Percentiles rank a stretch among this genome's conserved stretches.
These are phyloP conservation scores for Cutaneotrichosporon sp. DNA, from an alignment of 1,284 basidiomycete species.

Conservation along the genomic window DNA sequence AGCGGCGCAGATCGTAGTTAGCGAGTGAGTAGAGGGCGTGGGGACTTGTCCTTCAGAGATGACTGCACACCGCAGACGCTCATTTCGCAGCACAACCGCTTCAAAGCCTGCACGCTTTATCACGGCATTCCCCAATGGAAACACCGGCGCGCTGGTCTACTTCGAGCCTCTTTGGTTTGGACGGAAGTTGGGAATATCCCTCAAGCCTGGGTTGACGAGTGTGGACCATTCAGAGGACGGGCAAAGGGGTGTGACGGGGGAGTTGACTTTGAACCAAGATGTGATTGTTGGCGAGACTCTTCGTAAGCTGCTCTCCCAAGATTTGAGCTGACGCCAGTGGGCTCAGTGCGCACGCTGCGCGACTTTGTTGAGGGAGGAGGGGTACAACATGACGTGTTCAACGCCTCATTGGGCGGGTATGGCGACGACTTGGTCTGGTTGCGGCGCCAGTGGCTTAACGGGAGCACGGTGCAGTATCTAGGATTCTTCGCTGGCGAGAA, in stretches of 20 bases:
- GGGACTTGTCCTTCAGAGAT: too few species aligned
- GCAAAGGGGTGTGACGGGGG: constrained; percentile 48
- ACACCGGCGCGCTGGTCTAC: constrained; percentile 49
- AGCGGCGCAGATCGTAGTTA: constrained; percentile 48
- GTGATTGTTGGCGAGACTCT: constrained; percentile 49
- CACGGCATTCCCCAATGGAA: constrained; percentile 51
- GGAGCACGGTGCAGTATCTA: constrained; percentile 44
- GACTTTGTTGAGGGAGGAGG: constrained; percentile 46
- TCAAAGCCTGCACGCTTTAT: constrained; percentile 46
- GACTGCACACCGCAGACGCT: too few species aligned
- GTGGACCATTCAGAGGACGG: constrained; percentile 23
- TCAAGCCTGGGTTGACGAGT: constrained; percentile 29
- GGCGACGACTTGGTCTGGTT: constrained; percentile 44
- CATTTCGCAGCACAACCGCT: constrained; percentile 37
- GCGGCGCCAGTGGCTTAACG: constrained; percentile 51
- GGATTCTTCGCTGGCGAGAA: constrained; percentile 35
- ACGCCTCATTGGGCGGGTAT: constrained; percentile 49
- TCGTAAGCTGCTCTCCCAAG: constrained; percentile 18
- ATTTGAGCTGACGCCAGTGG: constrained; percentile 30
- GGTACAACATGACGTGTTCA: constrained; percentile 48
- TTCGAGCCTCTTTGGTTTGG: constrained; percentile 41
- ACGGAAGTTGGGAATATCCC: constrained; percentile 24
- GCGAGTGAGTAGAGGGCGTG: constrained; percentile 21
- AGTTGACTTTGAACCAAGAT: constrained; percentile 43
- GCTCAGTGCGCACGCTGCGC: constrained; percentile 50